A percentile compares a stretch with the other conserved stretches of the same genome.
Conservation (phyloP, 2,329 filamentous ascomycete species). For the Trichoderma hamatum region DNA sequence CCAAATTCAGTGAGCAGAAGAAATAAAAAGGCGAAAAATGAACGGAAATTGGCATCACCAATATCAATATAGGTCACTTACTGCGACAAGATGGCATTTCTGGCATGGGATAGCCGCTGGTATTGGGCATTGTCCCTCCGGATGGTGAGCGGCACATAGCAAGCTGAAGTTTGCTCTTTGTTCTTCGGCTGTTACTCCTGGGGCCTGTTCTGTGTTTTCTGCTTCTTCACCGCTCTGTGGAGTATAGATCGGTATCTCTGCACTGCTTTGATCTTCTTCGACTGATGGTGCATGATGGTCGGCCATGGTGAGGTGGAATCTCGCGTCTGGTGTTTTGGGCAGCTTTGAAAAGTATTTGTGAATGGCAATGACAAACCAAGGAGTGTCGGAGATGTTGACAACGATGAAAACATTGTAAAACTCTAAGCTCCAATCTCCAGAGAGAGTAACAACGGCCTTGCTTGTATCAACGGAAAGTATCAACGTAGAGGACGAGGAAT, state of each 20-base stretch:
- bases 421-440: not conserved
- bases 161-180: not conserved
- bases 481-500: not conserved
- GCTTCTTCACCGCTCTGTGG: not conserved
- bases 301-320: not conserved
- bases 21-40: not conserved
- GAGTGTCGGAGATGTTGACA: not conserved
- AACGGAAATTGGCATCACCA: not conserved
- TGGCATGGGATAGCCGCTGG: constrained; percentile 28
- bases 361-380: not conserved
- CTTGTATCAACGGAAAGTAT: not conserved
- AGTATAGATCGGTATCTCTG: not conserved
- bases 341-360: not conserved
- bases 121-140: constrained; percentile 6
- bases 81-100: constrained; percentile 31
- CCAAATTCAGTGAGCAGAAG: not conserved
- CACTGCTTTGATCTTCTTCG: not conserved
- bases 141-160: constrained; percentile 24
- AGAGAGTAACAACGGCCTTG: not conserved
- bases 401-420: not conserved
- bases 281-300: not conserved
- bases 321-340: not conserved
- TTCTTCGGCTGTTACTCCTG: not conserved
- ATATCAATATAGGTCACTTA: constrained; percentile 9
- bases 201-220: not conserved